These are phyloP conservation scores for Coffea humblotiana DNA, from an alignment of 305 asterid species.

Conservation along the genomic window DNA sequence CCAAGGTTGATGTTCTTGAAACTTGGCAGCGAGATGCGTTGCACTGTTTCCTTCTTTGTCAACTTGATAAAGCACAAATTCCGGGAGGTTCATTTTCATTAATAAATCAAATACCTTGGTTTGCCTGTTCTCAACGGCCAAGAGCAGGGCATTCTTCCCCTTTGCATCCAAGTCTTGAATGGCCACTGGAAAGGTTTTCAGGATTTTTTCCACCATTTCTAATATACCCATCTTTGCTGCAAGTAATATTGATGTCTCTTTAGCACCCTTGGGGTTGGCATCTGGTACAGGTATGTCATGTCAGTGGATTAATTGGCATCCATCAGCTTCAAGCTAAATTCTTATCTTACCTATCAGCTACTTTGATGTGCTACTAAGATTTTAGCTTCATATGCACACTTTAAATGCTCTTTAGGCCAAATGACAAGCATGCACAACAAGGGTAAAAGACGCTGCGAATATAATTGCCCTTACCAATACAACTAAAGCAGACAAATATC, in stretches of 20 bases:
- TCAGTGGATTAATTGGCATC: not conserved
- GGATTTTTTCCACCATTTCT: slow-evolving; percentile 49
- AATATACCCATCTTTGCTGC: slow-evolving; percentile 56
- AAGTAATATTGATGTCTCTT: slow-evolving; percentile 41
- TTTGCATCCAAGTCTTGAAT: slow-evolving; percentile 46
- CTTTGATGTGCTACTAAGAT: too few species aligned
- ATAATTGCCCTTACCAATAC: not conserved
- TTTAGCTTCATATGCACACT: too few species aligned
- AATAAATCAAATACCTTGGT: slow-evolving; percentile 29
- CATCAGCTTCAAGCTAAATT: not conserved
- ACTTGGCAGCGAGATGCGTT: slow-evolving; percentile 45
- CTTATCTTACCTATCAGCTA: not conserved
- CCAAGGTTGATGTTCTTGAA: slow-evolving; percentile 37
- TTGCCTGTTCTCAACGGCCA: slow-evolving; percentile 52
- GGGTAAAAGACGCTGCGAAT: too few species aligned
- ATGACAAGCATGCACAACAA: too few species aligned
- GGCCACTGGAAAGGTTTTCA: slow-evolving; percentile 36
- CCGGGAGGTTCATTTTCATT: slow-evolving; percentile 26
- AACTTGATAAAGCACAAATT: slow-evolving; percentile 33
- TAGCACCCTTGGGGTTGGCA: not conserved
- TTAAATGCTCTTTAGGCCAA: too few species aligned
- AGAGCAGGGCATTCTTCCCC: slow-evolving; percentile 46
- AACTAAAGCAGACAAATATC: not conserved
- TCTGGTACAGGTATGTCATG: not conserved
- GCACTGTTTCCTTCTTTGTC: slow-evolving; percentile 42